Percentiles rank a stretch among this genome's conserved stretches.
These are phyloP conservation scores for Naganishia onofrii DNA, from an alignment of 768 basidiomycete species.

Conservation along the genomic window DNA sequence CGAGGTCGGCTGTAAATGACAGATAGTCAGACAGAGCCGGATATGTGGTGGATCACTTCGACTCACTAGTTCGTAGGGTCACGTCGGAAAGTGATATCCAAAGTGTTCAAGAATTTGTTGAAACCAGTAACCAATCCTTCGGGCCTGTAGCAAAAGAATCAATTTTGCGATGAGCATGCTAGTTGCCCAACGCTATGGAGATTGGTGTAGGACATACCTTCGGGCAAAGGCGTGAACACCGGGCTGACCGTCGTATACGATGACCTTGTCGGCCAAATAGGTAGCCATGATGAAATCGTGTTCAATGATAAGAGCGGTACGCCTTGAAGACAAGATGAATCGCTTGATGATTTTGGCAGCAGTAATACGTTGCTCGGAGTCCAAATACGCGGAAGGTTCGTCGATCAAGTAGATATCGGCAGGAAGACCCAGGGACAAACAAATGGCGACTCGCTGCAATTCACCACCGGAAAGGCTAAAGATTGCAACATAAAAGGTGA, in stretches of 20 bases:
- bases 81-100: constrained; percentile 96
- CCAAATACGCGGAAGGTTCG: constrained; percentile 74
- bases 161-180: constrained; percentile 22
- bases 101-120: constrained; percentile 89
- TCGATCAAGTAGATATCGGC: constrained; percentile 87
- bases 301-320: constrained; percentile 98
- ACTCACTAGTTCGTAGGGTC: constrained; percentile 69
- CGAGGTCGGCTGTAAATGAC: constrained; percentile 44
- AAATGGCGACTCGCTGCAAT: constrained; percentile 93
- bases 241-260: constrained; percentile 60
- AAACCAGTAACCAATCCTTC: constrained; percentile 93
- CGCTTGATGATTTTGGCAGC: constrained; percentile 97
- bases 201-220: constrained; percentile 61
- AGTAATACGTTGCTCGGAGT: constrained; percentile 99
- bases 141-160: constrained; percentile 62
- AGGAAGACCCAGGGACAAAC: constrained; percentile 74
- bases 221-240: constrained; percentile 85
- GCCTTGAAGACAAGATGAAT: constrained; percentile 93
- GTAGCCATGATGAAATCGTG: constrained; percentile 99
- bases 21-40: background rate
- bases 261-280: constrained; percentile 85
- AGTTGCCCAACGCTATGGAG: background rate
- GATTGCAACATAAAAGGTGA: background rate
- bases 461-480: constrained; percentile 84
- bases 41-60: background rate